Evolutionary conservation across 495 filamentous ascomycete species (phyloP).

Genomic region (Oidiodendron maius): DNA sequence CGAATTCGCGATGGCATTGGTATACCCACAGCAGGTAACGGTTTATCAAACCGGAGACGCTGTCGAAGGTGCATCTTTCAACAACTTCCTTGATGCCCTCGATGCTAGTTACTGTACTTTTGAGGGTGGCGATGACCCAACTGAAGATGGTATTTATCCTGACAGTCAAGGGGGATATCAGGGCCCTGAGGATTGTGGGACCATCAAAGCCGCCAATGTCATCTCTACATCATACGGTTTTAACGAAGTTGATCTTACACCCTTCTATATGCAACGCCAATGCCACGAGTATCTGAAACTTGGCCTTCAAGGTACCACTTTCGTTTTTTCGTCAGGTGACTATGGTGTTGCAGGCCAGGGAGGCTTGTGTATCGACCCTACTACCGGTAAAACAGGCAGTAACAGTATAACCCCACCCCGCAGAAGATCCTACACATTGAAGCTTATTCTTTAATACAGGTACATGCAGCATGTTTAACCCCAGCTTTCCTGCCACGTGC

Average conservation of each 20-base stretch:
- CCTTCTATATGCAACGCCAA: conserved; percentile 16
- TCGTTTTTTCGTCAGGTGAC: conserved; percentile 35
- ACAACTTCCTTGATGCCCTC: conserved; percentile 19
- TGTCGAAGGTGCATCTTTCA: conserved; percentile 17
- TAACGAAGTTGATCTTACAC: conserved; percentile 30
- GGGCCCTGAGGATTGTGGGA: conserved; percentile 12
- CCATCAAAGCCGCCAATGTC: conserved; percentile 8
- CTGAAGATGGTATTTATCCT: conserved; percentile 19
- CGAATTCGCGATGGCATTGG: not conserved
- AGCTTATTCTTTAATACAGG: conserved; percentile 12
- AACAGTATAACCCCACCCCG: no score
- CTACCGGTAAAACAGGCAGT: conserved; percentile 18
- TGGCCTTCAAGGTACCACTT: no score
- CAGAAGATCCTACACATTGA: no score
- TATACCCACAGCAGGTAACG: conserved; percentile 18
- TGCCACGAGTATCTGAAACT: conserved; percentile 29
- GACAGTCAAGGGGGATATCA: conserved; percentile 14
- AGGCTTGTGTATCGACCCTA: conserved; percentile 19
- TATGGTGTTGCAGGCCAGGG: conserved; percentile 35
- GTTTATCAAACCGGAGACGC: conserved; percentile 16
- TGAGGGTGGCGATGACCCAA: conserved; percentile 13
- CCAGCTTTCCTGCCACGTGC: conserved; percentile 35
- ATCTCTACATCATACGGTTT: conserved; percentile 19
- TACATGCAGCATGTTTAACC: conserved; percentile 24
- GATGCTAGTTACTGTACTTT: conserved; percentile 17